A percentile compares a stretch with the other conserved stretches of the same genome.
Conservation (phyloP, 257 asterid species). For the Cinchona pubescens region DNA sequence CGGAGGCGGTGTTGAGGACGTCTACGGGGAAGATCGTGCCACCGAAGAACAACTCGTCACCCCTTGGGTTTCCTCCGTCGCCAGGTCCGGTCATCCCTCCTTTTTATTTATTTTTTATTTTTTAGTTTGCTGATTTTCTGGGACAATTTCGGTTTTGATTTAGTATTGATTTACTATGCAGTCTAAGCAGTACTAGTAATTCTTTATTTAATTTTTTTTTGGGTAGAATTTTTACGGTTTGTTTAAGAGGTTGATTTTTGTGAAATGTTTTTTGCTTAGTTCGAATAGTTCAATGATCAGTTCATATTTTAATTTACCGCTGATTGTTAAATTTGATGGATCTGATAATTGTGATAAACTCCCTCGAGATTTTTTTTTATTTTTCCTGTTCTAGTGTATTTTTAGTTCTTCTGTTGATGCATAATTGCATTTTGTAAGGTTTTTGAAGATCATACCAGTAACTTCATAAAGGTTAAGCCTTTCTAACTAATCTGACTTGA, state of each 20-base stretch:
- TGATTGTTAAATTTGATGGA: slow-evolving; percentile 7
- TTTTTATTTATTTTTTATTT: not conserved
- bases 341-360: not conserved
- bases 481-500: not conserved
- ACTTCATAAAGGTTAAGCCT: not conserved
- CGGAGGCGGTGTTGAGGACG: slow-evolving; percentile 82
- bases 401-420: not conserved
- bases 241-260: not conserved
- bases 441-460: not conserved
- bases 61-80: slow-evolving; percentile 72
- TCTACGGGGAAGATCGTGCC: slow-evolving; percentile 88
- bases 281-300: not conserved
- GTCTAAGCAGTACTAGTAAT: not conserved
- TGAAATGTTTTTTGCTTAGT: not conserved
- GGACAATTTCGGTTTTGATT: not conserved
- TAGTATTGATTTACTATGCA: not conserved
- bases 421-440: not conserved
- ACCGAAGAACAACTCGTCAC: slow-evolving; percentile 76
- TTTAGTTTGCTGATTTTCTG: not conserved
- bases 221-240: not conserved
- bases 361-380: not conserved
- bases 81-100: slow-evolving; percentile 43
- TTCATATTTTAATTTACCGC: not conserved
- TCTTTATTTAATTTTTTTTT: not conserved
- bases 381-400: not conserved